Percentiles rank a stretch among this genome's conserved stretches.
phyloP scores from a whole-genome alignment of 345 rosid genomes.

The Eucalyptus cloeziana region DNA sequence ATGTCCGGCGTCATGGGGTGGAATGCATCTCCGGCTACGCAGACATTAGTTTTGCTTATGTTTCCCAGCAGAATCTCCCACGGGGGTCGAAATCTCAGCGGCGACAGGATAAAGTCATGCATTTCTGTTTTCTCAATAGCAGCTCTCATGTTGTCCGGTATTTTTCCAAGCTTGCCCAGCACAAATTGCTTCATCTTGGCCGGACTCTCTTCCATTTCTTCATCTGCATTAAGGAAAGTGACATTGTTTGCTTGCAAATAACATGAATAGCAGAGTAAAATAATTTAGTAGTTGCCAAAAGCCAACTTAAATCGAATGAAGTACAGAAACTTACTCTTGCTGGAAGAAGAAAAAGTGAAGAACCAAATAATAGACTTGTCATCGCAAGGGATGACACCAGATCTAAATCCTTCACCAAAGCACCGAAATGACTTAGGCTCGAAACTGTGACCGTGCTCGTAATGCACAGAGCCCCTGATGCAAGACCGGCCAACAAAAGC shows the following conservation, averaged over 20 bases:
- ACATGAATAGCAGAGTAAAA: not conserved
- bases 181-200: slow-evolving; percentile 21
- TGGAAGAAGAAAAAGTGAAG: not conserved
- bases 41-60: slow-evolving; percentile 27
- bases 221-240: not conserved
- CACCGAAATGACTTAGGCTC: not conserved
- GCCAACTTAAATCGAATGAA: not conserved
- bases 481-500: slow-evolving; percentile 17
- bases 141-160: not conserved
- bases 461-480: slow-evolving; percentile 32
- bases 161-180: slow-evolving; percentile 4
- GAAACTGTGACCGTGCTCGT: slow-evolving; percentile 21
- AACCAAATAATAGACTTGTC: not conserved
- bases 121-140: slow-evolving; percentile 24
- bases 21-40: slow-evolving; percentile 56
- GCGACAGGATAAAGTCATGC: slow-evolving; percentile 12
- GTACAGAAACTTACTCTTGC: not conserved
- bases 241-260: not conserved
- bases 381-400: not conserved
- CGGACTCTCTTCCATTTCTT: slow-evolving; percentile 7
- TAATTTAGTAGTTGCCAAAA: not conserved
- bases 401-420: not conserved
- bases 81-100: slow-evolving; percentile 31
- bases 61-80: slow-evolving; percentile 48
- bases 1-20: slow-evolving; percentile 64